Evolutionary conservation across 2,329 filamentous ascomycete species (phyloP).

Genomic region (Xylaria sp.): DNA sequence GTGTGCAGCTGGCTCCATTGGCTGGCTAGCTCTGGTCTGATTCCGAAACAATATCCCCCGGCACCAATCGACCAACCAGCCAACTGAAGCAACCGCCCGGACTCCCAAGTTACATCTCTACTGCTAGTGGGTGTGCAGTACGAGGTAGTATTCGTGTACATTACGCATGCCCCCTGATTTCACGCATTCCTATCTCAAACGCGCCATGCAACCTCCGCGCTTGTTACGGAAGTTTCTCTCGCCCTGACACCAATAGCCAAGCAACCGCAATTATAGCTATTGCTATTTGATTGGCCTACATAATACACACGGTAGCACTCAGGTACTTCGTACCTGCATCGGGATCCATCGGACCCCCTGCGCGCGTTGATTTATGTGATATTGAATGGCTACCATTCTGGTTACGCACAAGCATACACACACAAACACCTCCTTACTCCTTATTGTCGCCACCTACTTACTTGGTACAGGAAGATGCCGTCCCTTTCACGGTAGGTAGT

Average conservation of each 20-base stretch:
- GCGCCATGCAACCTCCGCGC: slow-evolving; percentile 21
- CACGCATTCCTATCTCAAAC: slow-evolving; percentile 33
- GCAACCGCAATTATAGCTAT: neutral
- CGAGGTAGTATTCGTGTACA: neutral
- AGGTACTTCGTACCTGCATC: slow-evolving; percentile 23
- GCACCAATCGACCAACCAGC: slow-evolving; percentile 10
- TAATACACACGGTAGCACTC: too few species aligned
- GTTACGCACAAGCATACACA: neutral
- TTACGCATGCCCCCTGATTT: slow-evolving; percentile 1
- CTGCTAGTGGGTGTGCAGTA: neutral
- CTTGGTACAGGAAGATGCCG: neutral
- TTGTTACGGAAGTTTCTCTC: slow-evolving; percentile 22
- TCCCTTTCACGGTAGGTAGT: neutral
- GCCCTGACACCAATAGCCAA: slow-evolving; percentile 6
- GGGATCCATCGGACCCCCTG: slow-evolving; percentile 14
- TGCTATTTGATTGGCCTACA: slow-evolving; percentile 17
- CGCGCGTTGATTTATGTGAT: neutral
- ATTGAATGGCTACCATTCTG: neutral
- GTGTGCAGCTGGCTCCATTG: neutral
- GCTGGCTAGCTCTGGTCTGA: slow-evolving; percentile 10
- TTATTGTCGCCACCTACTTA: neutral
- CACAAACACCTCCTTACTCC: neutral
- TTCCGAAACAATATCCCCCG: slow-evolving; percentile 24
- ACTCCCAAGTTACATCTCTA: too few species aligned
- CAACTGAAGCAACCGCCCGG: neutral